Evolutionary conservation across 371 early-diverging fungal genomes (phyloP).

Genomic region (Conidiobolus coronatus): DNA sequence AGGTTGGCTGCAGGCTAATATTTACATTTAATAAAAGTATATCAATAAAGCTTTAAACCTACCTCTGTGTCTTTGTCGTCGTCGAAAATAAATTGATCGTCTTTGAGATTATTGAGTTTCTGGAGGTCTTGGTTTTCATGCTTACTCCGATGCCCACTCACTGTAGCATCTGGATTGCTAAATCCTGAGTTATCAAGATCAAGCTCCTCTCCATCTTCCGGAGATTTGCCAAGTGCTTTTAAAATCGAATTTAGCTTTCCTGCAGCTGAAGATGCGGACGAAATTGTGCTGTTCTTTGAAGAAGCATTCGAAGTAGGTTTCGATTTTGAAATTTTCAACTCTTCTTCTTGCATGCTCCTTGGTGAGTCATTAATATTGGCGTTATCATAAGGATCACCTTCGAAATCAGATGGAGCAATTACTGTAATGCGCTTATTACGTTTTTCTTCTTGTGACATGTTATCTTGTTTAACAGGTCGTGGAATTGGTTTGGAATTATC

Average conservation of each 20-base stretch:
- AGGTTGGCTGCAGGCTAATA: neutral
- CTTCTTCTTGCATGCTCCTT: neutral
- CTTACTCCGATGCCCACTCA: neutral
- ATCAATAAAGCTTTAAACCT: neutral
- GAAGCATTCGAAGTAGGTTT: neutral
- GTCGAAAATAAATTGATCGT: neutral
- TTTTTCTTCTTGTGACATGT: conserved; percentile 1
- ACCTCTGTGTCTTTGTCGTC: neutral
- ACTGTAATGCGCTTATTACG: conserved; percentile 4
- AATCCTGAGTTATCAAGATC: neutral
- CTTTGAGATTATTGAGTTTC: neutral
- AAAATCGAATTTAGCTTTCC: conserved; percentile 1
- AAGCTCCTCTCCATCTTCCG: neutral
- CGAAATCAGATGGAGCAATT: neutral
- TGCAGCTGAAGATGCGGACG: neutral
- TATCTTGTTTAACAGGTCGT: neutral
- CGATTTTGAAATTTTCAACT: neutral
- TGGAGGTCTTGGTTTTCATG: neutral
- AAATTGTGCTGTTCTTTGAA: neutral
- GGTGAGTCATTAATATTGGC: neutral
- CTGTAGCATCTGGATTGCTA: neutral
- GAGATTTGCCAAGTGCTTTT: conserved; percentile 1
- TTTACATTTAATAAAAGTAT: neutral
- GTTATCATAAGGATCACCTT: neutral
- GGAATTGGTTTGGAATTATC: neutral